These are phyloP conservation scores for Cryptosporidium sp. DNA, from an alignment of 169 alveolate species.

Conservation along the genomic window DNA sequence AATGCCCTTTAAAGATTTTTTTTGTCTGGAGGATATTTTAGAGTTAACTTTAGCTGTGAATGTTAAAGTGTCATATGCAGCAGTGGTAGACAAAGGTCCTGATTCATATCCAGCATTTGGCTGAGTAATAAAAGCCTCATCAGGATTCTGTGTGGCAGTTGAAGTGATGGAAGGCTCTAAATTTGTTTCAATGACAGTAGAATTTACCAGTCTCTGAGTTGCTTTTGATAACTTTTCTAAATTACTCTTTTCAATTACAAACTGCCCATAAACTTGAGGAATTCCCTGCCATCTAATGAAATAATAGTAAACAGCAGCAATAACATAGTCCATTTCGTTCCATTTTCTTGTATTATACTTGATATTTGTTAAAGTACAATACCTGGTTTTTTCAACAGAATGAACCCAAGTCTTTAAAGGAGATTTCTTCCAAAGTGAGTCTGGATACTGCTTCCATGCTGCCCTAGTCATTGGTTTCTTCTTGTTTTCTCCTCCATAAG, in stretches of 20 bases:
- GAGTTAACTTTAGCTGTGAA: not conserved
- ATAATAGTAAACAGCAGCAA: conserved; percentile 68
- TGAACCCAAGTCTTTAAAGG: conserved; percentile 75
- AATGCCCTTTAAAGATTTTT: not conserved
- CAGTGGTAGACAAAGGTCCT: not conserved
- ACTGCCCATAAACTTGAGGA: conserved; percentile 74
- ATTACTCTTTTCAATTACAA: conserved; percentile 39
- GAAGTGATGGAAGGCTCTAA: conserved; percentile 6
- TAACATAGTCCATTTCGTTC: conserved; percentile 75
- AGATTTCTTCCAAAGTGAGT: conserved; percentile 69
- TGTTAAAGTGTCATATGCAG: not conserved
- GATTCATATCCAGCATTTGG: not conserved
- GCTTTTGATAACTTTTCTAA: conserved; percentile 45
- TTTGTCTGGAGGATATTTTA: not conserved
- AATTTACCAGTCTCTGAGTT: conserved; percentile 57
- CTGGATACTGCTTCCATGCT: conserved; percentile 74
- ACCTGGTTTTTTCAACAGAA: conserved; percentile 72
- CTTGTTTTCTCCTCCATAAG: conserved; percentile 47
- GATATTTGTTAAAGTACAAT: conserved; percentile 53
- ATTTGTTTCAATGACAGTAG: conserved; percentile 39
- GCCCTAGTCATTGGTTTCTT: conserved; percentile 75
- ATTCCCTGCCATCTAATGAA: conserved; percentile 73
- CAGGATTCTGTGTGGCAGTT: conserved; percentile 19
- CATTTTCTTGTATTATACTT: conserved; percentile 71
- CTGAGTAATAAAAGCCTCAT: not conserved